Conservation (phyloP, 768 basidiomycete species). For the Kwoniella europaea region DNA sequence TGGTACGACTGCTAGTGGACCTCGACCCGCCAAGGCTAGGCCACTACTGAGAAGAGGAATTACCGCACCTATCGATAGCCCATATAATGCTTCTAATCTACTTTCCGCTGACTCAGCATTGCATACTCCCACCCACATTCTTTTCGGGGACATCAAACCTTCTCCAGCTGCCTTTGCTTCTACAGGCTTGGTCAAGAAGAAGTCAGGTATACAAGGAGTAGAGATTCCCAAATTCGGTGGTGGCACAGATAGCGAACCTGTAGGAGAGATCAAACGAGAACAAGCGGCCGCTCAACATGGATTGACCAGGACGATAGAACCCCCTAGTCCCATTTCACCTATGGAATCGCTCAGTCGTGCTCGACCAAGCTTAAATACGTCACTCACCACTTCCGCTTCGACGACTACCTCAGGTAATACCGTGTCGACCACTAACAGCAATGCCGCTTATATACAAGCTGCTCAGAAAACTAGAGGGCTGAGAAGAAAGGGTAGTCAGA, state of each 20-base stretch:
- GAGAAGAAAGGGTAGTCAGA: constrained; percentile 46
- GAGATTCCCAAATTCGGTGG: constrained; percentile 41
- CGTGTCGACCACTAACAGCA: constrained; percentile 19
- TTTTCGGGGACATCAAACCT: constrained; percentile 49
- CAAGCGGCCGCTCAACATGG: constrained; percentile 19
- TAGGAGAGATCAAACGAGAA: constrained; percentile 27
- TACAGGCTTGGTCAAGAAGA: constrained; percentile 60
- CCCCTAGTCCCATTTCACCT: constrained; percentile 31
- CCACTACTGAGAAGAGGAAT: constrained; percentile 46
- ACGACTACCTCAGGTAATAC: constrained; percentile 12
- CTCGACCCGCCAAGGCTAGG: constrained; percentile 13
- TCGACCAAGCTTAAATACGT: constrained; percentile 18
- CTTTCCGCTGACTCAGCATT: constrained; percentile 24
- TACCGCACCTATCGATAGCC: constrained; percentile 39
- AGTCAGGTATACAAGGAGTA: constrained; percentile 30
- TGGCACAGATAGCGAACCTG: constrained; percentile 22
- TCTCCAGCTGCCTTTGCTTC: constrained; percentile 59
- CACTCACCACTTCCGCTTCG: constrained; percentile 21
- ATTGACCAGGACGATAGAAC: constrained; percentile 10
- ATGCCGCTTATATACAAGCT: constrained; percentile 28
- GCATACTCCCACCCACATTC: constrained; percentile 34
- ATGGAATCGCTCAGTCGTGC: constrained; percentile 18
- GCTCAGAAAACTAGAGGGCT: constrained; percentile 41
- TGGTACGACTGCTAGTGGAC: not conserved
- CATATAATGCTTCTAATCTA: constrained; percentile 4